phyloP scores from a whole-genome alignment of 2,329 filamentous ascomycete genomes.

The Trichoderma harzianum region DNA sequence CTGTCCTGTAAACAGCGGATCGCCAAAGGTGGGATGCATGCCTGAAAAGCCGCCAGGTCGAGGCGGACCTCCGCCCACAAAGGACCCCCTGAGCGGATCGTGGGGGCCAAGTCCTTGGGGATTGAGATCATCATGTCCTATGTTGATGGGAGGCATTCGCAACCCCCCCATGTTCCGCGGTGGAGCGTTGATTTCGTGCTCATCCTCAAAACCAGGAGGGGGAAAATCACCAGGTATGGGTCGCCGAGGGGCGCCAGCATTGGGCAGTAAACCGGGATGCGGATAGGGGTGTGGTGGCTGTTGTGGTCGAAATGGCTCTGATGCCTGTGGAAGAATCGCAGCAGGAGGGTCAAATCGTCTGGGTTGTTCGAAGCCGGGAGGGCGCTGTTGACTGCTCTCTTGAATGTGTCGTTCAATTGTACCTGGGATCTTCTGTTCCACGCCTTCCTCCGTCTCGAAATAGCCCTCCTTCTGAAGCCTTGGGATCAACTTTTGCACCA shows the following conservation, averaged over 20 bases:
- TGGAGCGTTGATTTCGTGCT: conserved; percentile 75
- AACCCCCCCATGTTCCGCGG: conserved; percentile 41
- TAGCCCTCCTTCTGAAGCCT: conserved; percentile 75
- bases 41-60: conserved; percentile 65
- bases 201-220: conserved; percentile 90
- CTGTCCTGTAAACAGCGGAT: conserved; percentile 72
- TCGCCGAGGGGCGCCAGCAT: conserved; percentile 47
- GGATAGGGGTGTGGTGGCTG: conserved; percentile 42
- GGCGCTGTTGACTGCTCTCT: neutral
- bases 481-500: conserved; percentile 82
- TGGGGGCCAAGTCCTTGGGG: conserved; percentile 81
- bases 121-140: conserved; percentile 84
- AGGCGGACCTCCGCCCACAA: conserved; percentile 58
- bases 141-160: conserved; percentile 54
- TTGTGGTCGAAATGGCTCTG: neutral
- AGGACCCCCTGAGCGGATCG: conserved; percentile 70
- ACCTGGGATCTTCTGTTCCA: neutral
- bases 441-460: conserved; percentile 43
- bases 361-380: neutral
- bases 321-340: conserved; percentile 20
- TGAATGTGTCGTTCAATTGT: neutral
- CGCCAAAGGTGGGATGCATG: conserved; percentile 96
- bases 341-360: conserved; percentile 61
- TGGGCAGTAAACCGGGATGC: conserved; percentile 63
- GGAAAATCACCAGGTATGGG: conserved; percentile 63